A percentile compares a stretch with the other conserved stretches of the same genome.
Conservation (phyloP, 1,139 yeast species). For the Taphrina pruni region DNA sequence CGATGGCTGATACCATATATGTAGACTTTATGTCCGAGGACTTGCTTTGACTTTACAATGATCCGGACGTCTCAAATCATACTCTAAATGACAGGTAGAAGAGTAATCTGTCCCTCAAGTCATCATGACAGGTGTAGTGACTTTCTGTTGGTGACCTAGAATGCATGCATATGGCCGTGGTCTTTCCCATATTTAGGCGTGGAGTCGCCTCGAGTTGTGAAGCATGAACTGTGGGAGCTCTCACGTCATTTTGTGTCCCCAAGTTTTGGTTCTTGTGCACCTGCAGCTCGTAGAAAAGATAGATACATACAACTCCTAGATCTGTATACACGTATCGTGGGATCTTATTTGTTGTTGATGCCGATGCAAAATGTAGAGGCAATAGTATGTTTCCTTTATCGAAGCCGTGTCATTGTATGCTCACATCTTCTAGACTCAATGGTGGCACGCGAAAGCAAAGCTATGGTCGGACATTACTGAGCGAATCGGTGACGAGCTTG, state of each 20-base stretch:
- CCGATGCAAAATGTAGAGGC: constrained; percentile 34
- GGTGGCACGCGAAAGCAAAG: constrained; percentile 37
- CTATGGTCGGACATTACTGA: constrained; percentile 37
- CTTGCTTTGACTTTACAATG: no score
- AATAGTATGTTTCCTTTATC: background rate
- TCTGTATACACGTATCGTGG: background rate
- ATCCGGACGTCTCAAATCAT: no score
- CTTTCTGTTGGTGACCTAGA: no score
- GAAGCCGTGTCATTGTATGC: background rate
- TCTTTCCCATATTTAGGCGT: no score
- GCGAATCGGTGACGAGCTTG: constrained; percentile 38
- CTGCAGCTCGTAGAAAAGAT: background rate
- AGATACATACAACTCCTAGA: background rate
- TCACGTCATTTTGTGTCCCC: constrained; percentile 10
- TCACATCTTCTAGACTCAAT: constrained; percentile 17
- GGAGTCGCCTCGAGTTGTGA: background rate
- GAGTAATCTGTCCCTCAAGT: no score
- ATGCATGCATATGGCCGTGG: no score
- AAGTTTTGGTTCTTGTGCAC: background rate
- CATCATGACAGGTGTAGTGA: no score
- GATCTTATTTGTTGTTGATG: constrained; percentile 11
- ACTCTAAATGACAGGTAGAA: no score
- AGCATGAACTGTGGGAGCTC: constrained; percentile 4
- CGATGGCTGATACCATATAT: constrained; percentile 16
- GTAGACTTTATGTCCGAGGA: background rate